Evolutionary conservation across 176 grass and related monocot species (phyloP), one percentile per base, ranked within the genome.

Genomic region (Ensete ventricosum): DNA sequence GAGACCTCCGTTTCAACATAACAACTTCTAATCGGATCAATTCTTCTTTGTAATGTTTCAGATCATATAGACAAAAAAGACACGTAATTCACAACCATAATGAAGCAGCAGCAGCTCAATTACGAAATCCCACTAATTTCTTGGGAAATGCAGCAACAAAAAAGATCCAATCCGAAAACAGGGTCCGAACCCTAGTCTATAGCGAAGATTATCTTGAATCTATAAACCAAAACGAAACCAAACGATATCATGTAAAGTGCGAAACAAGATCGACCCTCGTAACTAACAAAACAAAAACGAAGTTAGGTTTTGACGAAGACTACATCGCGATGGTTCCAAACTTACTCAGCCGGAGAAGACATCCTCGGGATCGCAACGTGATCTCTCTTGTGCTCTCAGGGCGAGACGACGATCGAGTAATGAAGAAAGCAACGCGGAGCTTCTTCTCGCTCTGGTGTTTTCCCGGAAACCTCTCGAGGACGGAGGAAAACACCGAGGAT

Each of bases 331-430:
- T n/a, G 57, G n/a, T 60, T 60, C 19, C 13, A n/a, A 60, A 60
- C 57, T 60, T 60, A 60, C 57, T 60, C 57, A 60, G 57, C 57
- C 17, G 57, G 57, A 60, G 57, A 60, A 60, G 57, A 60, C 57
- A 60, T 60, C 19, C 57, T 60, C 55, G 57, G n/a, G 57, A n/a
- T 60, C 17, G 7, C 57, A 60, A 60, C 57, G 57, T 19, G 16
- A 8, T 21, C 19, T 20, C 57, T 57, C 55, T 19, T 5, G 13
- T 5, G 9, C 57, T n/a, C 57, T n/a, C 57, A 60, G 57, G 57
- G 7, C n/a, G 16, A 60, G 16, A 60, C 57, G 57, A 60, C 4
- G 16, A 60, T 8, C 3, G 17, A 14, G 13, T n/a, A 60, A 60
- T 60, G 8, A n/a, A n/a, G 57, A 60, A 60, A 19, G 57, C 57